phyloP scores from a whole-genome alignment of 2,329 filamentous ascomycete species.

The Cladophialophora bantiana region DNA sequence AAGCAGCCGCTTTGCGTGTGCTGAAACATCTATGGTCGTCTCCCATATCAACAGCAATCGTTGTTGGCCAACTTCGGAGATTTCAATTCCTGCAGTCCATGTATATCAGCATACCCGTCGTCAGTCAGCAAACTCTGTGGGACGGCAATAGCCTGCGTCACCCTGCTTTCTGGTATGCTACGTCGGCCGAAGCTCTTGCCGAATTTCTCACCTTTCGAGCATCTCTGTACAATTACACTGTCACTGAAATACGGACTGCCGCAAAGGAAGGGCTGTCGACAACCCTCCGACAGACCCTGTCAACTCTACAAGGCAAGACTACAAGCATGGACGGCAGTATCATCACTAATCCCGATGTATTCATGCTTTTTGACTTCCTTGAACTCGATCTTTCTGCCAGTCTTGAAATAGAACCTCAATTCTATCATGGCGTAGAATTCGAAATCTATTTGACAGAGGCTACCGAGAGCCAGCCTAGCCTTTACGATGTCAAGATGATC shows the following conservation, averaged over 20 bases:
- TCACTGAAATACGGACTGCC: slow-evolving; percentile 81
- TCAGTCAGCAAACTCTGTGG: slow-evolving; percentile 75
- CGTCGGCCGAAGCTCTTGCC: slow-evolving; percentile 72
- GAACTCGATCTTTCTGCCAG: slow-evolving; percentile 63
- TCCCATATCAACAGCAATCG: slow-evolving; percentile 74
- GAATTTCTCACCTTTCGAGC: slow-evolving; percentile 81
- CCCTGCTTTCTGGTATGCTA: slow-evolving; percentile 71
- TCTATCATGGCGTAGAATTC: slow-evolving; percentile 72
- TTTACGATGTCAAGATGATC: slow-evolving; percentile 75
- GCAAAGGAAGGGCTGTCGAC: slow-evolving; percentile 74
- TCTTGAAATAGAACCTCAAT: slow-evolving; percentile 62
- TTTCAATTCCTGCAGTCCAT: slow-evolving; percentile 82
- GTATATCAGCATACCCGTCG: slow-evolving; percentile 73
- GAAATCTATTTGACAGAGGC: slow-evolving; percentile 68
- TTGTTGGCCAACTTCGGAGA: slow-evolving; percentile 78
- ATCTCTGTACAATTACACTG: slow-evolving; percentile 81
- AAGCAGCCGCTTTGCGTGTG: slow-evolving; percentile 73
- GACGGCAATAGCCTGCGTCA: slow-evolving; percentile 69
- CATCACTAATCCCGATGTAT: slow-evolving; percentile 75
- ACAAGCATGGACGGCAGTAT: slow-evolving; percentile 72
- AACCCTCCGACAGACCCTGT: slow-evolving; percentile 70
- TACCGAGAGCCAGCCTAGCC: slow-evolving; percentile 54
- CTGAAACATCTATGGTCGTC: slow-evolving; percentile 84
- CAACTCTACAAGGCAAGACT: slow-evolving; percentile 74
- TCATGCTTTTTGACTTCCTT: slow-evolving; percentile 93